Conservation (phyloP, 129 eudicot genomes). For the carrot (Daucus carota) region DNA sequence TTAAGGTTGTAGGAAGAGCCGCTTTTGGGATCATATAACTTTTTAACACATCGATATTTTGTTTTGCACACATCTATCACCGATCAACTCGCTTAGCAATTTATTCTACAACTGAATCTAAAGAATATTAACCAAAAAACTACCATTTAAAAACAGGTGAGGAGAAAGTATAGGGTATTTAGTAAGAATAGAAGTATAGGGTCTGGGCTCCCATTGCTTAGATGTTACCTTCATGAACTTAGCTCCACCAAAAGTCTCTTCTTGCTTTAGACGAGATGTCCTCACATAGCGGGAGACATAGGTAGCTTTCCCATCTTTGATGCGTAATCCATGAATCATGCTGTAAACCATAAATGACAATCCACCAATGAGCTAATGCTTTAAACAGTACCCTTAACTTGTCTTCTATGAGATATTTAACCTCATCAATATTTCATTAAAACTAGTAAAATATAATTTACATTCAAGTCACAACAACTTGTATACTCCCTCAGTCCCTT, state of each 20-base stretch:
- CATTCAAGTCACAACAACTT: not conserved
- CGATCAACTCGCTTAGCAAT: not conserved
- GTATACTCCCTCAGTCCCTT: too few relatives aligned
- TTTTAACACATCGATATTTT: not conserved
- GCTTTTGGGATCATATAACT: not conserved
- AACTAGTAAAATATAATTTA: not conserved
- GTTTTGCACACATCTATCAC: not conserved
- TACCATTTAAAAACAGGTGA: not conserved
- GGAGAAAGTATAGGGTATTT: not conserved
- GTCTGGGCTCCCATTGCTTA: not conserved
- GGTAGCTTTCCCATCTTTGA: constrained; percentile 95
- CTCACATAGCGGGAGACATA: constrained; percentile 88
- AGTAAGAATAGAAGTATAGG: too few relatives aligned
- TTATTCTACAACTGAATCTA: not conserved
- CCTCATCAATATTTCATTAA: not conserved
- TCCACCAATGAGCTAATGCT: not conserved
- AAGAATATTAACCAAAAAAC: not conserved
- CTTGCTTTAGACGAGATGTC: constrained; percentile 86
- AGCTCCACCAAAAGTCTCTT: constrained; percentile 72
- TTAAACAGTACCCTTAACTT: not conserved
- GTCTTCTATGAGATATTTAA: not conserved
- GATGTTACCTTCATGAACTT: constrained; percentile 75
- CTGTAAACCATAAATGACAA: constrained; percentile 26
- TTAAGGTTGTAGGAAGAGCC: not conserved
- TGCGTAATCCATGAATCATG: constrained; percentile 96